phyloP scores from a whole-genome alignment of 345 rosid genomes.

The Pistacia integerrima region DNA sequence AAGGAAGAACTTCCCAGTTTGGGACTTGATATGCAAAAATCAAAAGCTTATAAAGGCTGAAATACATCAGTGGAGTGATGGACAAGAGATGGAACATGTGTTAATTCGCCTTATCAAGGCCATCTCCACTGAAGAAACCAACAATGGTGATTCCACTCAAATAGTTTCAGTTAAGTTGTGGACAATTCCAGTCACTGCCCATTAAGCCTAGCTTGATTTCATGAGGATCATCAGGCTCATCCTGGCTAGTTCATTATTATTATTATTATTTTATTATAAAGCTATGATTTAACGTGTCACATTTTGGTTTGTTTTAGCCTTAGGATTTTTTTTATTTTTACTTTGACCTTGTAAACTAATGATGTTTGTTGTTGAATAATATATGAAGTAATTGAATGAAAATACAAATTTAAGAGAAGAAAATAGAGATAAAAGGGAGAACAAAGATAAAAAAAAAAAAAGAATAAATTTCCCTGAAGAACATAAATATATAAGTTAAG shows the following conservation, averaged over 20 bases:
- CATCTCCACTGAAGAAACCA: constrained; percentile 15
- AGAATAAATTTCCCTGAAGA: too few species aligned
- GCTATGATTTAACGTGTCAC: background rate
- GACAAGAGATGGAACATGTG: constrained; percentile 52
- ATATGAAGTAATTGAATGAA: background rate
- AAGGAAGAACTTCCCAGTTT: constrained; percentile 78
- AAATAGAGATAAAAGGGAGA: too few species aligned
- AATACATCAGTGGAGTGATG: constrained; percentile 79
- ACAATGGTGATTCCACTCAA: background rate
- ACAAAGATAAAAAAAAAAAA: too few species aligned
- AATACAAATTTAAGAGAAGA: background rate
- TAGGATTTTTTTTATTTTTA: background rate
- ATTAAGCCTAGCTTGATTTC: constrained; percentile 26
- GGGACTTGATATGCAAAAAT: constrained; percentile 68
- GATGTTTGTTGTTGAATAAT: background rate
- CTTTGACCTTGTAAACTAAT: background rate
- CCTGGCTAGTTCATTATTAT: background rate
- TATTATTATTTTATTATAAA: too few species aligned
- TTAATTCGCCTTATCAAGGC: constrained; percentile 38
- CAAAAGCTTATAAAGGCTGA: constrained; percentile 55
- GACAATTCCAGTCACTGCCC: constrained; percentile 32
- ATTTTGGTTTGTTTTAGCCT: background rate
- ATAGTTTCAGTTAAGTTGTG: constrained; percentile 43
- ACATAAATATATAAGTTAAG: too few species aligned
- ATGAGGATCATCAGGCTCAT: constrained; percentile 27